Conservation (phyloP, 1,284 basidiomycete species). For the Schizophyllum commune region DNA sequence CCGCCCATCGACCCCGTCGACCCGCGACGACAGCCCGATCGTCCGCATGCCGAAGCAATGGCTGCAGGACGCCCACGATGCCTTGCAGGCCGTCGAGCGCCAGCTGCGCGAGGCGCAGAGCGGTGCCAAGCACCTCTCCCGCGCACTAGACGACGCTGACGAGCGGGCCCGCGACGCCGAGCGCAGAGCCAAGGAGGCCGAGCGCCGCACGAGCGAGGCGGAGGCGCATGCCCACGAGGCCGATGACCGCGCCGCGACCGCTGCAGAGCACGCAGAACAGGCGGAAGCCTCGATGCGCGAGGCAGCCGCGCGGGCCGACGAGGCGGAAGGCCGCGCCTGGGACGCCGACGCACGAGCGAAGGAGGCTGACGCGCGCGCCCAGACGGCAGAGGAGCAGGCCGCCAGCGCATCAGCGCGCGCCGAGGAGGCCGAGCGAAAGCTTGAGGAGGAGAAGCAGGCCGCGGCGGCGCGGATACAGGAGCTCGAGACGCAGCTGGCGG, state of each 20-base stretch:
- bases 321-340: background rate
- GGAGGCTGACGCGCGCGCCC: background rate
- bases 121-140: background rate
- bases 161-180: background rate
- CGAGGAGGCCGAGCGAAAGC: background rate
- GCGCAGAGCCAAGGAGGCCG: background rate
- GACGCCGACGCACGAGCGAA: background rate
- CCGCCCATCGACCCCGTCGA: background rate
- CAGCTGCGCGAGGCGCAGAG: background rate
- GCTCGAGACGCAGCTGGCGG: background rate
- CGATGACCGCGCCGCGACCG: background rate
- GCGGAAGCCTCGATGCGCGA: background rate
- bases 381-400: background rate
- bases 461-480: background rate
- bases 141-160: background rate
- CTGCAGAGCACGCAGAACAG: background rate
- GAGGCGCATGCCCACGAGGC: background rate
- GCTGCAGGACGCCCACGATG: background rate
- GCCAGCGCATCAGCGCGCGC: background rate
- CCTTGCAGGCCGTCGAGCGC: background rate
- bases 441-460: background rate
- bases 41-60: background rate
- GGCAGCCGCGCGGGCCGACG: background rate
- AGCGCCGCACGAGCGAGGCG: background rate
- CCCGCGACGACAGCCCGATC: background rate